A percentile compares a stretch with the other conserved stretches of the same genome.
phyloP scores from a whole-genome alignment of 2,329 filamentous ascomycete species.

The Teratosphaeria nubilosa region DNA sequence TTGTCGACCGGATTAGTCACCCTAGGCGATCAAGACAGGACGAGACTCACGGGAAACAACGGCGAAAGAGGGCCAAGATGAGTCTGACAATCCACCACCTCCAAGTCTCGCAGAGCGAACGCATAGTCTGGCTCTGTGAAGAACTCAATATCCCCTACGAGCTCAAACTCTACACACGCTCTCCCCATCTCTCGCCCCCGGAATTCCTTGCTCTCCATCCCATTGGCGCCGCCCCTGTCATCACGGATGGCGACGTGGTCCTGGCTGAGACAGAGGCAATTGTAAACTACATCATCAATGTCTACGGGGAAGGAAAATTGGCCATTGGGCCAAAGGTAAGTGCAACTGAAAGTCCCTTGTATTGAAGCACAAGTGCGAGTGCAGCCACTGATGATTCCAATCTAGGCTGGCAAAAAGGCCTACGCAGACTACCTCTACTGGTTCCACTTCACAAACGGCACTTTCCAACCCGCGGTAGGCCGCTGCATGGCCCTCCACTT shows the following conservation, averaged over 20 bases:
- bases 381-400: not conserved
- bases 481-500: constrained; percentile 20
- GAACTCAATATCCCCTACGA: constrained; percentile 50
- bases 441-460: constrained; percentile 35
- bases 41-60: not conserved
- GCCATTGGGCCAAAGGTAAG: constrained; percentile 29
- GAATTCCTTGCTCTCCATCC: constrained; percentile 28
- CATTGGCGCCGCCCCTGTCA: constrained; percentile 49
- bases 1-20: not conserved
- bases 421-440: constrained; percentile 56
- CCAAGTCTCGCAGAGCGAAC: constrained; percentile 49
- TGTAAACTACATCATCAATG: constrained; percentile 51
- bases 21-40: not conserved
- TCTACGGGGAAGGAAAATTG: constrained; percentile 42
- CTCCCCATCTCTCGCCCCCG: constrained; percentile 28
- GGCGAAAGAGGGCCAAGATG: constrained; percentile 14
- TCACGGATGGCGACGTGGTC: constrained; percentile 44
- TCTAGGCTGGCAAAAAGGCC: constrained; percentile 27
- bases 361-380: not conserved
- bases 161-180: constrained; percentile 37
- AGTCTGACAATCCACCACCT: constrained; percentile 29
- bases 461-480: constrained; percentile 28
- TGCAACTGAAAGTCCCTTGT: too few relatives aligned
- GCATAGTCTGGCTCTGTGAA: constrained; percentile 55
- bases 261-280: constrained; percentile 52